These are phyloP conservation scores for Fragaria nilgerrensis DNA, from an alignment of 306 rosid genomes.

Conservation along the genomic window DNA sequence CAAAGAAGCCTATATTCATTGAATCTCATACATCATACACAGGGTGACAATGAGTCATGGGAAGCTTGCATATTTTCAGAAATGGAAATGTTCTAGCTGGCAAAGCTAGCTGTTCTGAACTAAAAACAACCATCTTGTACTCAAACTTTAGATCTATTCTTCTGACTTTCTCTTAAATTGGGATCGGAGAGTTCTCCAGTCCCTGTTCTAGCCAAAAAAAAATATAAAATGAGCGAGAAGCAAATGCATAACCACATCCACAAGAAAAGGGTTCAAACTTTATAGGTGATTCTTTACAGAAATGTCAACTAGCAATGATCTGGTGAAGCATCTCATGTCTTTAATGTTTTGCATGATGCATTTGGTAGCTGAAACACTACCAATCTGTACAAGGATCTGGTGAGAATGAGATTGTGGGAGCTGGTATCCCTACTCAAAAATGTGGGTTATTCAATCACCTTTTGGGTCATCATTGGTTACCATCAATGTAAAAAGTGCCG, in stretches of 20 bases:
- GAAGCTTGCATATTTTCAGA: not conserved
- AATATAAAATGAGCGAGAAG: not conserved
- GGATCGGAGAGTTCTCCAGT: too few species aligned
- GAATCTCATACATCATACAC: not conserved
- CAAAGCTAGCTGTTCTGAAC: conserved; percentile 5
- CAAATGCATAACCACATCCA: not conserved
- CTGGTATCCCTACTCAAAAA: not conserved
- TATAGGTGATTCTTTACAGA: not conserved
- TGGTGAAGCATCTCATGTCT: not conserved
- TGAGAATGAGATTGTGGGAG: not conserved
- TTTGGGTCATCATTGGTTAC: too few species aligned
- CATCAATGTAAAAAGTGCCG: too few species aligned
- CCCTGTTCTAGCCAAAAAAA: too few species aligned
- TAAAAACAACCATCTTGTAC: not conserved
- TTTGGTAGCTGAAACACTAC: not conserved
- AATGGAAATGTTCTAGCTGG: not conserved
- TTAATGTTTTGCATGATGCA: not conserved
- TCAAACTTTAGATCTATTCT: not conserved
- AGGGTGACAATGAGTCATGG: not conserved
- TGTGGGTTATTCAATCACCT: too few species aligned
- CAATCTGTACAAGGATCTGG: not conserved
- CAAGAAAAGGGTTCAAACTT: not conserved
- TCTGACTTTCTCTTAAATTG: not conserved
- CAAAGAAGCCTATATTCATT: not conserved
- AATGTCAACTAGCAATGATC: not conserved